Evolutionary conservation across 2,329 filamentous ascomycete species (phyloP).

Genomic region (Scopulariopsis brevicaulis): DNA sequence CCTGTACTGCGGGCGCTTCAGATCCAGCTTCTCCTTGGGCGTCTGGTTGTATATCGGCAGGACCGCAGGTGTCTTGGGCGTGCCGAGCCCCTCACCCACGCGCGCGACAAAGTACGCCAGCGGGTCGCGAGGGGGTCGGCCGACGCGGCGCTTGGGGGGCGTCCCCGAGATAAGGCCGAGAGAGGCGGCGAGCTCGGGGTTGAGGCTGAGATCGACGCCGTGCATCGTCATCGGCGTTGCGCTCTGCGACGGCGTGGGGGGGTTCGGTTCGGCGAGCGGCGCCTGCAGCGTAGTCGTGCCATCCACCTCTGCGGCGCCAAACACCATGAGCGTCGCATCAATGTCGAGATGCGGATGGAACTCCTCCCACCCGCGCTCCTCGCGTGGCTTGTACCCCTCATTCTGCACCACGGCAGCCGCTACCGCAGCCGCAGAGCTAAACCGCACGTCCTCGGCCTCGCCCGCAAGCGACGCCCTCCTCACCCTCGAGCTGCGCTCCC

Average conservation of each 20-base stretch:
- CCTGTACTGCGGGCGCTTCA: conserved; percentile 66
- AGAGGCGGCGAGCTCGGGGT: conserved; percentile 8
- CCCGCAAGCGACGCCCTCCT: conserved; percentile 40
- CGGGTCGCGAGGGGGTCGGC: conserved; percentile 37
- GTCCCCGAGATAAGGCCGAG: conserved; percentile 15
- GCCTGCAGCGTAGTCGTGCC: conserved; percentile 20
- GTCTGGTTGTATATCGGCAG: conserved; percentile 71
- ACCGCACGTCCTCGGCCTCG: conserved; percentile 53
- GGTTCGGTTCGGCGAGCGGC: conserved; percentile 28
- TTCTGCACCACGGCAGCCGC: conserved; percentile 80
- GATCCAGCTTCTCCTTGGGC: conserved; percentile 66
- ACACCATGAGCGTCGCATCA: conserved; percentile 66
- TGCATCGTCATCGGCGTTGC: conserved; percentile 1
- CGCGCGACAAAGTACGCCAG: conserved; percentile 41
- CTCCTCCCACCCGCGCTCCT: conserved; percentile 95
- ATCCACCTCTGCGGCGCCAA: conserved; percentile 76
- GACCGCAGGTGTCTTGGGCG: conserved; percentile 50
- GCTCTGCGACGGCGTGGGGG: conserved; percentile 33
- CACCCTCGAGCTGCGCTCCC: conserved; percentile 40
- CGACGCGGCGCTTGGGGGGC: conserved; percentile 27
- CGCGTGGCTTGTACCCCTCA: conserved; percentile 93
- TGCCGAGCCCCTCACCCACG: conserved; percentile 14
- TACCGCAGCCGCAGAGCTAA: conserved; percentile 79
- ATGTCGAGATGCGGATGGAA: conserved; percentile 95
- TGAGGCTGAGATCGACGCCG: conserved; percentile 2